Base-by-base conservation (phyloP, 2,329 filamentous ascomycete species). In the Botryosphaeria agaves region DNA sequence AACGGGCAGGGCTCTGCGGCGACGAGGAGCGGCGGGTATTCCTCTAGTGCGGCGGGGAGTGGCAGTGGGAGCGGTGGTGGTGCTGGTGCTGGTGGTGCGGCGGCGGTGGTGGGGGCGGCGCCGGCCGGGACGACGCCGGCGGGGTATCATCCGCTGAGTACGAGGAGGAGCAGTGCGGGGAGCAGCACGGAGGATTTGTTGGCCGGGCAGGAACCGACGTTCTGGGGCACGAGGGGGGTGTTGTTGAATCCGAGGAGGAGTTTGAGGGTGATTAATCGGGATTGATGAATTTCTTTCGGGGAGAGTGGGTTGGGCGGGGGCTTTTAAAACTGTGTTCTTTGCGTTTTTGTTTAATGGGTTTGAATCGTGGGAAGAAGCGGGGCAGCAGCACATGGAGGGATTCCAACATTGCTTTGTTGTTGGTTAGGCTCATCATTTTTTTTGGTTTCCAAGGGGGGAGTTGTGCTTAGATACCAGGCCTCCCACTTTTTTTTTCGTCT, bases 161-260 rank as follows among this genome's bases (percentile, higher is more conserved):
- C 54, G 7, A 42, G 52, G 18, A 48, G 54, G 32, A 55, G 52
- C 14, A 62, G 58, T 21, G 52, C 52, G 5, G 53, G 46, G n/a
- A 65, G 61, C 36, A 62, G 60, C 34, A 57, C 53, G 23, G 70
- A 73, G 33, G 70, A 76, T 41, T 43, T 79, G 37, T 43, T 77
- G 11, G 61, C 57, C 3, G 70, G 68, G 0, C 62, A 73, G 36
- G 73, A 81, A 47, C 77, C 77, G 35, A 76, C 66, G 34, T 83
- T 81, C 52, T 72, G 78, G 48, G 76, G 59, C 1, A 47, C 52
- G n/a, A 49, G 38, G 32, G 53, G 65, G 29, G 72, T 79, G 17
- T 53, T 80, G 42, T 50, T 81, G 51, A 75, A 74, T 36, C 76
- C 76, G 14, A 60, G 74, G 43, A 57, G 76, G 44, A 79, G 73